Percentiles rank a stretch among this genome's conserved stretches.
Evolutionary conservation across 2,329 filamentous ascomycete genomes (phyloP).

Genomic region (Ophiostoma perfectum): DNA sequence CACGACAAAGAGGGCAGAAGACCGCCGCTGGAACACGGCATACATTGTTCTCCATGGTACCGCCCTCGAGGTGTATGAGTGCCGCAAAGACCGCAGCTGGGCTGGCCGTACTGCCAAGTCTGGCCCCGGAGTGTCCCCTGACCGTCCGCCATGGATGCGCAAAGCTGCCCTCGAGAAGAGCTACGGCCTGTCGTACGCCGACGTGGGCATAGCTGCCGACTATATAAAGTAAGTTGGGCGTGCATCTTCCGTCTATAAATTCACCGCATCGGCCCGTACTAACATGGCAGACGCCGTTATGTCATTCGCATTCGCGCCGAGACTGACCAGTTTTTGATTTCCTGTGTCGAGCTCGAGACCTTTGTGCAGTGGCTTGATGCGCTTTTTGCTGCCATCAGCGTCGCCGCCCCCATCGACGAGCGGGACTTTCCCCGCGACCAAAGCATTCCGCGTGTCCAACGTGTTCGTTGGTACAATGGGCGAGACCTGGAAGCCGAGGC

Average conservation of each 20-base stretch:
- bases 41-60: slow-evolving; percentile 64
- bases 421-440: slow-evolving; percentile 59
- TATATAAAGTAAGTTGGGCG: slow-evolving; percentile 55
- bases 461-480: slow-evolving; percentile 47
- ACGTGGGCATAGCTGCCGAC: slow-evolving; percentile 68
- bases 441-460: slow-evolving; percentile 54
- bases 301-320: slow-evolving; percentile 68
- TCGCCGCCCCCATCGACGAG: slow-evolving; percentile 65
- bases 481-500: slow-evolving; percentile 31
- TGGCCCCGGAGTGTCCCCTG: slow-evolving; percentile 45
- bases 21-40: slow-evolving; percentile 59
- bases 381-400: slow-evolving; percentile 67
- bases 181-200: slow-evolving; percentile 70
- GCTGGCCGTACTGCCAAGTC: slow-evolving; percentile 41
- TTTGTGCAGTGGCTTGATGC: slow-evolving; percentile 65
- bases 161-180: slow-evolving; percentile 54
- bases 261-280: slow-evolving; percentile 12
- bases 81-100: slow-evolving; percentile 53
- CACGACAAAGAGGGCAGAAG: slow-evolving; percentile 56
- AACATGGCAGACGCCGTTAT: slow-evolving; percentile 48
- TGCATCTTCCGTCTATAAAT: no score
- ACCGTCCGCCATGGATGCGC: slow-evolving; percentile 48
- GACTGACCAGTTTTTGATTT: slow-evolving; percentile 67
- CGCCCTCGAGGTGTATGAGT: slow-evolving; percentile 58
- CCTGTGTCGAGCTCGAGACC: slow-evolving; percentile 57